These are phyloP conservation scores for Agaricus sinodeliciosus DNA, from an alignment of 768 basidiomycete genomes.

Conservation along the genomic window DNA sequence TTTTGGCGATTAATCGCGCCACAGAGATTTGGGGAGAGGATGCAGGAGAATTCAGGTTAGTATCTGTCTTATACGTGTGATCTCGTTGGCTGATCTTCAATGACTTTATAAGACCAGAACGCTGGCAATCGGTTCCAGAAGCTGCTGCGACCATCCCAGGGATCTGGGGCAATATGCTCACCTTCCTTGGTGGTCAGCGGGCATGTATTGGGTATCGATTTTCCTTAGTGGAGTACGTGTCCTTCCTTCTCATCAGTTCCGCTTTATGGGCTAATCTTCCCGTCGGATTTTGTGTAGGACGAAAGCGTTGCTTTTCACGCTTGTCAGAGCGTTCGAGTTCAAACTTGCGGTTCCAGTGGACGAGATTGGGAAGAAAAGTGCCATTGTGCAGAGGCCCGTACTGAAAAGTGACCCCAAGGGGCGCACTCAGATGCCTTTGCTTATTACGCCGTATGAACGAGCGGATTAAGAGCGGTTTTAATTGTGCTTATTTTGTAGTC, in stretches of 20 bases:
- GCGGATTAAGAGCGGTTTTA: not conserved
- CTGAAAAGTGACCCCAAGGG: constrained; percentile 33
- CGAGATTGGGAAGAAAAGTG: constrained; percentile 26
- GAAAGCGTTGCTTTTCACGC: constrained; percentile 19
- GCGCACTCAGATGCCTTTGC: constrained; percentile 40
- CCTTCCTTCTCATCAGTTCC: not conserved
- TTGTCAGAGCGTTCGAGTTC: constrained; percentile 37
- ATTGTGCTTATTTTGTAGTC: not conserved
- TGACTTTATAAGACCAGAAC: constrained; percentile 44
- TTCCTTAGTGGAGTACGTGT: constrained; percentile 26
- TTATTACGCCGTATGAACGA: constrained; percentile 23
- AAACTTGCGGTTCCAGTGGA: constrained; percentile 37
- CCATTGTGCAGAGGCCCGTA: constrained; percentile 40
- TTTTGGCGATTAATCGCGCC: constrained; percentile 45
- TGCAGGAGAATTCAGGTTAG: constrained; percentile 50
- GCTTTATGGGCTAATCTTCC: not conserved
- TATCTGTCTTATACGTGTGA: not conserved
- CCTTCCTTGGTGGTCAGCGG: constrained; percentile 59
- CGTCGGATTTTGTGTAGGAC: not conserved
- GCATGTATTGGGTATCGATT: constrained; percentile 67
- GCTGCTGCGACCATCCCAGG: constrained; percentile 43
- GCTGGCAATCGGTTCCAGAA: constrained; percentile 48
- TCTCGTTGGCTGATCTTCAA: too few relatives aligned
- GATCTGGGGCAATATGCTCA: constrained; percentile 51
- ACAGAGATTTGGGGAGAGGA: constrained; percentile 59